Percentiles rank a stretch among this genome's conserved stretches.
These are phyloP conservation scores for Niveomyces coronatus DNA, from an alignment of 2,329 filamentous ascomycete species.

Conservation along the genomic window DNA sequence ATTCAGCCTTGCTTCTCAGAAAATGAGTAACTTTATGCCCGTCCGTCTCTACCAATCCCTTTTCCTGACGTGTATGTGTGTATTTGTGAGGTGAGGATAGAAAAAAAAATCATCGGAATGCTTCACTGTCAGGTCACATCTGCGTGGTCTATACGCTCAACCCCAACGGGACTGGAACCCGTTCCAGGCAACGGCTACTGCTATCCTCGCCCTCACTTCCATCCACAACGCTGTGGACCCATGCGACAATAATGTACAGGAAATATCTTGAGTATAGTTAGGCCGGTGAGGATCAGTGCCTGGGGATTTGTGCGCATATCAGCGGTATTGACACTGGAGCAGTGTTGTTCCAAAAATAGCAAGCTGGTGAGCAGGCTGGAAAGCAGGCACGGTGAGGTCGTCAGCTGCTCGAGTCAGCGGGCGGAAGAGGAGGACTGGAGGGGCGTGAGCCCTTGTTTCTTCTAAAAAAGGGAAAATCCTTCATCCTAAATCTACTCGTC, in stretches of 20 bases:
- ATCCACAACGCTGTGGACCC: conserved; percentile 3
- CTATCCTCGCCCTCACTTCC: not conserved
- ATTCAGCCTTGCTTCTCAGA: not conserved
- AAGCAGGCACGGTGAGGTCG: conserved; percentile 7
- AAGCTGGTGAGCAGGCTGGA: conserved; percentile 5
- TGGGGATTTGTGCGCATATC: no score
- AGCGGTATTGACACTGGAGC: no score
- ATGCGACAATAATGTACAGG: conserved; percentile 7
- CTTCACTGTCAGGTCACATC: not conserved
- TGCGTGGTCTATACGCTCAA: not conserved
- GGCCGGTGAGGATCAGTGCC: no score
- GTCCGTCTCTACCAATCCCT: not conserved
- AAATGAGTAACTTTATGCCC: not conserved
- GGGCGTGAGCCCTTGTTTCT: conserved; percentile 35
- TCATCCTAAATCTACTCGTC: conserved; percentile 53
- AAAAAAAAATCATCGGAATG: conserved; percentile 4
- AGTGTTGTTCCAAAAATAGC: no score
- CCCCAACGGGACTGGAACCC: conserved; percentile 9
- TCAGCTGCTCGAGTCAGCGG: conserved; percentile 25
- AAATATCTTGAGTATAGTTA: no score
- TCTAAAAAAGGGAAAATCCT: conserved; percentile 46
- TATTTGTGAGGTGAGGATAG: no score
- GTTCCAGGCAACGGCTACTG: not conserved
- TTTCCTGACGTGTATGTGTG: no score
- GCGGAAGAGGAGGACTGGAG: conserved; percentile 18